Evolutionary conservation across 176 grass and related monocot genomes (phyloP), one percentile per base, ranked within the genome.

Genomic region (Phoenix roebelenii): DNA sequence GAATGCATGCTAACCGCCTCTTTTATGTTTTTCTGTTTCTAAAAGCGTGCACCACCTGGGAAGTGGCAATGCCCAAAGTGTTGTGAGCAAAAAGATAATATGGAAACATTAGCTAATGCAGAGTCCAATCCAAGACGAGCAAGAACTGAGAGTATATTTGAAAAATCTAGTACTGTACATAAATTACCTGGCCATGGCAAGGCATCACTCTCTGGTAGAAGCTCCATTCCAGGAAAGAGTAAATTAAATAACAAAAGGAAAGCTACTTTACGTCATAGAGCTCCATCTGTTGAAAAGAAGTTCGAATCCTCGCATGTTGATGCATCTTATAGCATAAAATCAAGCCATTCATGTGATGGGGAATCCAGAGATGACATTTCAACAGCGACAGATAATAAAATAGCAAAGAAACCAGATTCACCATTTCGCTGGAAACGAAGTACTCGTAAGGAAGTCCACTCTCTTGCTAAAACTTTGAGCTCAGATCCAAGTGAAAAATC

Each of bases 31-130:
- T 60, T 14, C 2, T 44, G 35, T 22, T 72, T 61, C 18, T 75
- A 76, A n/a, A 74, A 96, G 93, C 72, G 64, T 64, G 61, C 84
- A 32, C 93, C 93, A 48, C 67, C 74, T 78, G 89, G 89, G 52
- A 88, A 88, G 51, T 94, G 89, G 89, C 72, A 88, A 58, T 94
- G 89, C 55, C 84, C 89, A 75, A 82, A 25, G 69, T 94, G 89
- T 39, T 57, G 72, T 62, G 64, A 66, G 1, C 67, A 81, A 68
- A 85, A 80, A 65, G 75, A 82, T 73, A 82, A 79, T 70, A 59
- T 85, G 82, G 88, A 88, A 57, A 32, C 74, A 39, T 66, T 71
- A 68, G 76, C 56, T 28, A 82, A 75, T 65, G 65, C 48, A 50
- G 70, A 85, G 50, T 55, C 71, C 18, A 80, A 81, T 65, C 78